Evolutionary conservation across 352 stramenopile genomes (phyloP), one percentile per base, ranked within the genome.

Genomic region (Phytopythium chamaehyphon): DNA sequence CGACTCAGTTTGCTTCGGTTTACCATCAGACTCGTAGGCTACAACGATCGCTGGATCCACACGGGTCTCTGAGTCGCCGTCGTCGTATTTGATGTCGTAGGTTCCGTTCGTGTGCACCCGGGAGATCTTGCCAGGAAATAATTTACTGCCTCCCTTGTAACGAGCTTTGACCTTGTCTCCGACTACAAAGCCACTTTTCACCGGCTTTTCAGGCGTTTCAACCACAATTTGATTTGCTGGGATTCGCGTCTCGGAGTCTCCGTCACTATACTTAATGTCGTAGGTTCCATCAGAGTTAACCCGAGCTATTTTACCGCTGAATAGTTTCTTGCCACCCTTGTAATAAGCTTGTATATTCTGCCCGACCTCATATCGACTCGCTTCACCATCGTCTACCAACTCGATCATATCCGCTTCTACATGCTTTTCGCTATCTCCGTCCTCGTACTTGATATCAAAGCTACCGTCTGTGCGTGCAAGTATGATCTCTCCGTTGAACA

Each of bases 221-320:
- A 18, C 26, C 1, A 44, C 36, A 11, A 53, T 58, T 22, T 43
- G 38, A 1, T 10, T 40, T 0, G n/a, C n/a, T 11, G 28, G n/a
- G 6, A 89, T 66, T 1, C 62, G 58, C 22, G 54, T 40, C 40
- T 87, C 73, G 0, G 62, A 62, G 45, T 88, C 75, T 9, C 75
- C 75, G 21, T 88, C 80, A 3, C 83, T 62, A 47, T 88, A 89
- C 21, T 76, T 59, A 44, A 89, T 61, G 52, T 91, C 80, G 47
- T 75, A 87, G 0, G 73, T 85, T 1, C 74, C 83, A 55, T 95
- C 78, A 2, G 66, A 65, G 21, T 79, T 64, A 19, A 74, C 72
- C 10, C 80, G 63, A 0, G 45, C 54, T 42, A 95, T 83, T 59
- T 77, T 81, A 2, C 83, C 84, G 9, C 61, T 24, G 47, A 83